phyloP scores from a whole-genome alignment of 441 rosid species.

The Croton setiger region DNA sequence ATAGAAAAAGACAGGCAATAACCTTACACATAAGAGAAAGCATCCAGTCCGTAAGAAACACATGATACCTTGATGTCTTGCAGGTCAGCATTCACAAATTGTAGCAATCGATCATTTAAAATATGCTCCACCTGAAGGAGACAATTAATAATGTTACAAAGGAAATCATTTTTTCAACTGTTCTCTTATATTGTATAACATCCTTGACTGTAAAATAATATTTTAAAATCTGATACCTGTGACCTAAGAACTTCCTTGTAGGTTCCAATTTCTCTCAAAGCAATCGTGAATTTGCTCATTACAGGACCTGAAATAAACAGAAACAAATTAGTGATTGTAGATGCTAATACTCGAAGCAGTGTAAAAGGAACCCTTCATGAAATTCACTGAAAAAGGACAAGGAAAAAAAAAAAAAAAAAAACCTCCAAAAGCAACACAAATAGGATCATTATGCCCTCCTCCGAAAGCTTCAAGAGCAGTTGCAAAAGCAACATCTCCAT shows the following conservation, averaged over 20 bases:
- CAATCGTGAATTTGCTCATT: constrained; percentile 96
- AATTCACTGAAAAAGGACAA: not conserved
- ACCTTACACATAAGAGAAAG: constrained; percentile 4
- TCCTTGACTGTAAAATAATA: not conserved
- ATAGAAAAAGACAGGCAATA: not conserved
- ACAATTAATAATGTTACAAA: not conserved
- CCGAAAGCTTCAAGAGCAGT: constrained; percentile 95
- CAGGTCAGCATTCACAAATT: constrained; percentile 79
- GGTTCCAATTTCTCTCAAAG: constrained; percentile 95
- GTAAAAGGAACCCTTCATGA: not conserved
- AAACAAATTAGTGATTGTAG: not conserved
- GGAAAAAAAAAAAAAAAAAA: not conserved
- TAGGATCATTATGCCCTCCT: constrained; percentile 98
- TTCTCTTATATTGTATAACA: not conserved
- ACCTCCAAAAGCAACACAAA: constrained; percentile 99
- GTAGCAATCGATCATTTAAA: constrained; percentile 86
- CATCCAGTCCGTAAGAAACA: constrained; percentile 7
- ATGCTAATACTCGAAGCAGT: not conserved
- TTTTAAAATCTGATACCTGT: constrained; percentile 45
- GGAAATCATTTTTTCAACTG: not conserved
- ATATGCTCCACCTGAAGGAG: constrained; percentile 74
- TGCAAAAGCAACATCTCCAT: constrained; percentile 94
- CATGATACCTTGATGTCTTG: constrained; percentile 87
- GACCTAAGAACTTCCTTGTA: constrained; percentile 96
- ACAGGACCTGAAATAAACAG: constrained; percentile 62